Base-by-base conservation (phyloP, 2,329 filamentous ascomycete species). In the Camptophora hylomeconis region DNA sequence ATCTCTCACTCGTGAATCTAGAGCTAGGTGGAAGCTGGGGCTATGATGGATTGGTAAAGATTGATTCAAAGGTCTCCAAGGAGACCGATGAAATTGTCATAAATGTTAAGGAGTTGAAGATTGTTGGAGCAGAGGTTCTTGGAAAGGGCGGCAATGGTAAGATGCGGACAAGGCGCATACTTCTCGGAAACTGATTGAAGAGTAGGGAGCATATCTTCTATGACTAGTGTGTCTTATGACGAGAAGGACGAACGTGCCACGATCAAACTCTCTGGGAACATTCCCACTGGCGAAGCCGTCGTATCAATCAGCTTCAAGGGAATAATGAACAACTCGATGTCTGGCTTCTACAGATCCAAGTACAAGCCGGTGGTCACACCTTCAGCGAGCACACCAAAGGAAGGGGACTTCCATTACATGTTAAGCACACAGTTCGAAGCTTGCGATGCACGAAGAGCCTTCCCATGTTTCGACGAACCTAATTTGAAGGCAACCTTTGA, bases 401-500 rank as follows among this genome's bases (percentile, higher is more conserved):
- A 74, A 33, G 65, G 61, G 26, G 68, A 74, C 31, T 20, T 37
- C 12, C 63, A 68, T 44, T 62, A 74, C 50, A 86, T 87, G 80
- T 65, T 93, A 56, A 92, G 82, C 62, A 98, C 89, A 26, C 89
- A 98, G 53, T 98, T 98, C 50, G 89, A 98, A 63, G 79, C 86
- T 24, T 93, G 84, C 49, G 89, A 98, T 58, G 89, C 89, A 37
- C 78, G 89, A 41, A 71, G 86, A 42, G 87, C 89, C 6, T 94
- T 98, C 59, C 89, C 89, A 26, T 98, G 89, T 61, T 95, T 95
- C 49, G 89, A 98, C 50, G 89, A 98, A 61, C 89, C 89, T 22
- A 93, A 92, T 48, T 69, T 95, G 40, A 98, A 98, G 61, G 83
- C 89, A 7, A 87, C 84, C 2, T 95, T 94, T 49, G 86, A 94